phyloP scores from a whole-genome alignment of 2,329 filamentous ascomycete genomes.

The Colletotrichum sp. region DNA sequence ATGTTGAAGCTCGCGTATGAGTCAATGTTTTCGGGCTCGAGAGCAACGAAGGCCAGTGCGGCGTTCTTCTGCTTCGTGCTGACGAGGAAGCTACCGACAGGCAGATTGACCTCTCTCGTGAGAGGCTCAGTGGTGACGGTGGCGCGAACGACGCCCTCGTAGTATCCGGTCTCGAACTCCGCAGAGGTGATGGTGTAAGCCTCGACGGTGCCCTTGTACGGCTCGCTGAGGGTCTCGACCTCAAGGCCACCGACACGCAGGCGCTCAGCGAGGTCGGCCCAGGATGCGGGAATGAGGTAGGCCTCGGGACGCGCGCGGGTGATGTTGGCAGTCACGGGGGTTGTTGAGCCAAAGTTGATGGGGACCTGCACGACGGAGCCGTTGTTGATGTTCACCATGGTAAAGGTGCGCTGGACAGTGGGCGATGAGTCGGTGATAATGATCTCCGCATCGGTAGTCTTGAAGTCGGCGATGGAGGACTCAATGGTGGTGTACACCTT shows the following conservation, averaged over 20 bases:
- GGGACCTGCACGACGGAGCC: constrained; percentile 32
- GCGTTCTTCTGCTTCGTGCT: constrained; percentile 38
- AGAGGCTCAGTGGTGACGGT: constrained; percentile 25
- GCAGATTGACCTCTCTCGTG: constrained; percentile 25
- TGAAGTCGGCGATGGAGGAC: constrained; percentile 30
- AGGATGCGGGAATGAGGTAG: constrained; percentile 32
- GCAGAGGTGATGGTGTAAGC: constrained; percentile 28
- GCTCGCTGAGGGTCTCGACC: constrained; percentile 27
- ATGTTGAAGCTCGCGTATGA: constrained; percentile 36
- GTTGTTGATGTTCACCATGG: constrained; percentile 30
- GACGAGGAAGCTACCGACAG: constrained; percentile 32
- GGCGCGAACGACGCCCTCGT: constrained; percentile 31
- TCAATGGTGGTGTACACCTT: constrained; percentile 31
- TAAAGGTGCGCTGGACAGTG: constrained; percentile 23
- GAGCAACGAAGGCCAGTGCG: constrained; percentile 29
- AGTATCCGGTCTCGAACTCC: constrained; percentile 27
- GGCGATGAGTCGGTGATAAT: constrained; percentile 31
- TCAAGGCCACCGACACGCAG: constrained; percentile 28
- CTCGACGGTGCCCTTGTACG: constrained; percentile 32
- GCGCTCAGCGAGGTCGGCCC: constrained; percentile 31
- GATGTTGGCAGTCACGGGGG: constrained; percentile 29
- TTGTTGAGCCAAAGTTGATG: constrained; percentile 31
- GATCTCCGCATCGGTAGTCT: constrained; percentile 27
- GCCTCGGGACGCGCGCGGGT: constrained; percentile 33
- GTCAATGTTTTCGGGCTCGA: constrained; percentile 39